Conservation (phyloP, 306 rosid species). For the Crataegus laevigata region DNA sequence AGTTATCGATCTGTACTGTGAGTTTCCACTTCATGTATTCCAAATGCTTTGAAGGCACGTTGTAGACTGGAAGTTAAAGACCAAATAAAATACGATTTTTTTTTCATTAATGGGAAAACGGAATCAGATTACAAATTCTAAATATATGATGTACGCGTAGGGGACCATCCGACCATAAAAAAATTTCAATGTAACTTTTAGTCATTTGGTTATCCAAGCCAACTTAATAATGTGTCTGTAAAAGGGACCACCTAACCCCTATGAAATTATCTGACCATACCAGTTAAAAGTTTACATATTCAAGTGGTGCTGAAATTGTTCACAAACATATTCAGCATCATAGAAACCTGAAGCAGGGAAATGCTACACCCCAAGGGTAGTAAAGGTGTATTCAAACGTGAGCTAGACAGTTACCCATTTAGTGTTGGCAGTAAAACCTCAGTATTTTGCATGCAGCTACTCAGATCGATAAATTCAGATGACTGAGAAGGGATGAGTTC, state of each 20-base stretch:
- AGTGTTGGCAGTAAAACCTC: conserved; percentile 70
- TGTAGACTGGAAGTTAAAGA: neutral
- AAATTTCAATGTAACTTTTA: neutral
- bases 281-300: too few relatives aligned
- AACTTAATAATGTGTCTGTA: neutral
- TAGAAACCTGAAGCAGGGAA: neutral
- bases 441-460: conserved; percentile 59
- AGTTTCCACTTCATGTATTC: neutral
- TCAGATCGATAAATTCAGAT: conserved; percentile 60
- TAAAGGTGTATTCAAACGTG: neutral
- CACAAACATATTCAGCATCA: neutral
- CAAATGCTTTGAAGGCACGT: neutral
- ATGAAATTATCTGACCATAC: too few relatives aligned
- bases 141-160: neutral
- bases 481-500: conserved; percentile 23
- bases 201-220: neutral
- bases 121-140: neutral
- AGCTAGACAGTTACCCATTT: conserved; percentile 55
- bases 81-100: neutral
- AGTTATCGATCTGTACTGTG: neutral
- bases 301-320: neutral
- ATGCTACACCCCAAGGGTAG: neutral
- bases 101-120: neutral
- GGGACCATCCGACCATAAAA: neutral
- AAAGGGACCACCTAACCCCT: neutral